These are phyloP conservation scores for Sarocladium kiliense DNA, from an alignment of 2,329 filamentous ascomycete genomes.

Conservation along the genomic window DNA sequence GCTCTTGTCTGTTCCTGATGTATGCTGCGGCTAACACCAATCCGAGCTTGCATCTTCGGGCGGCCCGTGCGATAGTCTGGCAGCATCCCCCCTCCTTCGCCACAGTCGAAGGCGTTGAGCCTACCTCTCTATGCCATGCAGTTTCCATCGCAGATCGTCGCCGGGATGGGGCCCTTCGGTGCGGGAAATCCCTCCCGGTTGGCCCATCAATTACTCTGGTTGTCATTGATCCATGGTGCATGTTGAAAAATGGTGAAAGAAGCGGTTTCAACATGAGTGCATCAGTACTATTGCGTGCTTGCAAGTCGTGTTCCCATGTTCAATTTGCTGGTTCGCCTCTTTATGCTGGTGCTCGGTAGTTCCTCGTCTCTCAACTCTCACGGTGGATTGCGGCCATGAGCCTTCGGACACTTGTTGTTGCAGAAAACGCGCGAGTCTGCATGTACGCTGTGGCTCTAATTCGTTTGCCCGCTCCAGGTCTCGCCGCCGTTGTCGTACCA, in stretches of 20 bases:
- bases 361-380: too few species aligned
- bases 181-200: constrained; percentile 1
- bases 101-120: background rate
- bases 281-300: too few species aligned
- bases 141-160: constrained; percentile 2
- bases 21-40: background rate
- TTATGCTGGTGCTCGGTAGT: too few species aligned
- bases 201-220: background rate
- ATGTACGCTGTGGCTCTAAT: constrained; percentile 2
- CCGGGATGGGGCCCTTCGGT: background rate
- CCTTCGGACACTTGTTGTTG: background rate
- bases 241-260: background rate
- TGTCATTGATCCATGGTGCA: background rate
- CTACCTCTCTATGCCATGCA: background rate
- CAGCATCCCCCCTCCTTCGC: background rate
- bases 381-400: too few species aligned
- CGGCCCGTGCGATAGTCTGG: background rate
- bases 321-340: too few species aligned
- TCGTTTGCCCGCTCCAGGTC: background rate
- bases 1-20: background rate
- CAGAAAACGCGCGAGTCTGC: background rate
- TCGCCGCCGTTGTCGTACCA: background rate
- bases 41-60: background rate
- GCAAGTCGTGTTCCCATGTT: too few species aligned
- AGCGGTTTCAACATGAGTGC: too few species aligned